Base-by-base conservation (phyloP, 768 basidiomycete genomes). In the Cyclocybe aegerita region DNA sequence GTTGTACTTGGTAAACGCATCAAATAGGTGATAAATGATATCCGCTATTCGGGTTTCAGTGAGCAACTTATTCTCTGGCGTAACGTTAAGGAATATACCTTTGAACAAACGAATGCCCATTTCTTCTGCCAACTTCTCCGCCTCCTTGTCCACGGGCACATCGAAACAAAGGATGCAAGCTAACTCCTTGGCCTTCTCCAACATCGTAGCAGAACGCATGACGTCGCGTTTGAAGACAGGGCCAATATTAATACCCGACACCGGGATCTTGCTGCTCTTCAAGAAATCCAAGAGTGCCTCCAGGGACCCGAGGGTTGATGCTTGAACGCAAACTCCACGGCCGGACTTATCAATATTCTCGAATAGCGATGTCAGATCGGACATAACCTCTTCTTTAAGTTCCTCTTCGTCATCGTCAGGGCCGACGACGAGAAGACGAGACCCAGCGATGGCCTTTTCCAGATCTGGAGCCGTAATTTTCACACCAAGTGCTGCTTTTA, bases 391-490 rank as follows among this genome's bases (percentile, higher is more conserved):
- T 46, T 97, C 94, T 64, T 85, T 86, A 31, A 98, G 72, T 35
- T 93, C 93, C 43, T 97, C 96, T 63, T 98, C 96, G 57, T 98
- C 95, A 57, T 98, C 95, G 59, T 98, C 95, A 46, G 93, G 93
- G 12, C 95, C 91, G 42, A 88, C 81, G 30, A 98, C 91, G 43
- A 98, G 82, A 44, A 99, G 74, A 7, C 93, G 87, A 36, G 96
- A 98, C 60, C 97, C 97, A 52, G 96, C 96, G 54, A 98, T 96
- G 9, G 97, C 95, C 67, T 98, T 98, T 62, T 98, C 97, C 14
- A 99, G 81, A 64, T 97, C 96, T 1, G 96, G 88, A 0, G 93
- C 97, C 38, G 87, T 81, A 53, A 99, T 83, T 75, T 99, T 99
- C 65, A 99, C 88, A 64, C 97, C 96, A 43, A 97, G 78, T 5